Conservation (phyloP, 169 alveolate species). For the Cryptosporidium viatorum region DNA sequence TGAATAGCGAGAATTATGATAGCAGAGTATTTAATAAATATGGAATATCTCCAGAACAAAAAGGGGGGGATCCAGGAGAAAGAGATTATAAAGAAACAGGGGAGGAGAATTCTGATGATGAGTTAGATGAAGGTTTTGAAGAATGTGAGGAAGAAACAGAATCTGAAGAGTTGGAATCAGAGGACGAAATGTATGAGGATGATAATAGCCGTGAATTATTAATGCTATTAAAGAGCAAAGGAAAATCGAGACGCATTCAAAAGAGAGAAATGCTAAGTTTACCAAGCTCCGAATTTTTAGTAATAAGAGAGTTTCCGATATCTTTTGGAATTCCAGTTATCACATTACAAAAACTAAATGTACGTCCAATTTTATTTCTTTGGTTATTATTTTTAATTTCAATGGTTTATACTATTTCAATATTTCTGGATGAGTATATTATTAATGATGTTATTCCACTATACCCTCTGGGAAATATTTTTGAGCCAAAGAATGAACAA, state of each 20-base stretch:
- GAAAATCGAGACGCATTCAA: background rate
- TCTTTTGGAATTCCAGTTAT: slow-evolving; percentile 54
- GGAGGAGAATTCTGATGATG: background rate
- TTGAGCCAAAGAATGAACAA: background rate
- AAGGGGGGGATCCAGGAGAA: background rate
- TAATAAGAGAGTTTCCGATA: slow-evolving; percentile 28
- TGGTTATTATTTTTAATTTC: slow-evolving; percentile 9
- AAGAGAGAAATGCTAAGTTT: slow-evolving; percentile 13
- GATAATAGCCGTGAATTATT: slow-evolving; percentile 15
- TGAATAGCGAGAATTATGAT: slow-evolving; percentile 22
- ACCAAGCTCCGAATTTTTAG: slow-evolving; percentile 46
- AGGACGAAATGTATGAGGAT: slow-evolving; percentile 11
- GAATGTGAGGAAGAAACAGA: slow-evolving; percentile 18
- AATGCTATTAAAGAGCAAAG: slow-evolving; percentile 2
- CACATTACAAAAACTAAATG: slow-evolving; percentile 31
- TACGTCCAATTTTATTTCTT: slow-evolving; percentile 23
- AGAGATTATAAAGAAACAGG: background rate
- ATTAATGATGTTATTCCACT: slow-evolving; percentile 52
- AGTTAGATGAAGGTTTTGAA: background rate
- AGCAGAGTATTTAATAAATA: background rate
- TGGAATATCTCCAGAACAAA: background rate
- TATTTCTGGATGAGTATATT: slow-evolving; percentile 32
- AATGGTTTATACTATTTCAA: background rate
- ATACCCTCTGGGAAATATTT: background rate
- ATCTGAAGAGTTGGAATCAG: slow-evolving; percentile 13